Conservation (phyloP, 2,329 filamentous ascomycete genomes). For the Monosporascus sp. region DNA sequence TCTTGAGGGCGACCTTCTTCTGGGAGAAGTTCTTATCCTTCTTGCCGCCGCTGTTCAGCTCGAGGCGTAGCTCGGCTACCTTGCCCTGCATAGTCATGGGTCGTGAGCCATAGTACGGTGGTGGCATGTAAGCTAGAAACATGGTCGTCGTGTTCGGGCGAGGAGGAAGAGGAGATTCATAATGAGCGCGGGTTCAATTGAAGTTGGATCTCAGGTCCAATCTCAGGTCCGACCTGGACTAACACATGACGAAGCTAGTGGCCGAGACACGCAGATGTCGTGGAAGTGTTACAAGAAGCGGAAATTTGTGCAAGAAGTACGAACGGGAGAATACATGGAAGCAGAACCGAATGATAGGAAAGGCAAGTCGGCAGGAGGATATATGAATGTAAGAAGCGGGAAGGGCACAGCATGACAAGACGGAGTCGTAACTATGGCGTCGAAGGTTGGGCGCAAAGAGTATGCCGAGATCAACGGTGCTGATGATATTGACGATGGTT, state of each 20-base stretch:
- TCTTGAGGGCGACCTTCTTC: conserved; percentile 98
- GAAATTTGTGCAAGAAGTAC: background rate
- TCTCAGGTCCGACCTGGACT: background rate
- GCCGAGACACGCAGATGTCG: conserved; percentile 10
- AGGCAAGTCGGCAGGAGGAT: too few species aligned
- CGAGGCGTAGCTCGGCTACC: conserved; percentile 91
- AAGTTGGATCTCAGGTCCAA: background rate
- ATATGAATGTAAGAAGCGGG: too few species aligned
- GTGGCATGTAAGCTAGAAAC: conserved; percentile 51
- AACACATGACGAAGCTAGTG: conserved; percentile 3
- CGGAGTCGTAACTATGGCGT: background rate
- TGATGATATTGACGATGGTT: background rate
- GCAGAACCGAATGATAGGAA: too few species aligned
- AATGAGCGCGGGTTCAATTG: conserved; percentile 4
- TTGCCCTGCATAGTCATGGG: conserved; percentile 79
- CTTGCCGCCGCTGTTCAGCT: conserved; percentile 89
- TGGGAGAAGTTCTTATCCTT: conserved; percentile 95
- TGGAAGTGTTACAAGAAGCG: background rate
- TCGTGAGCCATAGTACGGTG: conserved; percentile 39
- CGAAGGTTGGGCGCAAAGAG: background rate
- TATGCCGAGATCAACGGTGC: background rate
- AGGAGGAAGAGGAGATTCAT: conserved; percentile 15
- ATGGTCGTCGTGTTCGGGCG: conserved; percentile 31
- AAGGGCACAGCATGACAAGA: background rate
- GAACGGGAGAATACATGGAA: background rate